These are phyloP conservation scores for Aspergillus fumigatus DNA, from an alignment of 2,329 filamentous ascomycete genomes.

Conservation along the genomic window DNA sequence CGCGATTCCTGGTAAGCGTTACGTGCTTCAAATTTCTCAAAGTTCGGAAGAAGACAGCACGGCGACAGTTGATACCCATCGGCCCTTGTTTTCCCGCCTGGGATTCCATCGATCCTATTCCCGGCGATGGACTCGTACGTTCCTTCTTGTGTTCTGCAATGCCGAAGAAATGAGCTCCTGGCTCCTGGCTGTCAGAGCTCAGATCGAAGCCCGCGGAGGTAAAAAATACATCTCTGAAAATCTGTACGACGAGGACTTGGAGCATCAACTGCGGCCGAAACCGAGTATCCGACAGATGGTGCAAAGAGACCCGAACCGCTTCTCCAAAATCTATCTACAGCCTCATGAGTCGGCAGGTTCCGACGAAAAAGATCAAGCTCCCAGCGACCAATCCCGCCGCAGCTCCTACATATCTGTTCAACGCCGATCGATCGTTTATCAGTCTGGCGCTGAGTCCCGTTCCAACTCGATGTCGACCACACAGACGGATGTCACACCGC, in stretches of 20 bases:
- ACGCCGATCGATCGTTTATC: constrained; percentile 23
- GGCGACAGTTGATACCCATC: constrained; percentile 25
- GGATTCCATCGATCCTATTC: constrained; percentile 33
- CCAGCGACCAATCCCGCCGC: constrained; percentile 22
- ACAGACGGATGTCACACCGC: constrained; percentile 20
- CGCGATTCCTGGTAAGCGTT: constrained; percentile 46
- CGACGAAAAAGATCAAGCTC: constrained; percentile 22
- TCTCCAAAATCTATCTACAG: constrained; percentile 28
- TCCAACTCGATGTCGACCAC: constrained; percentile 25
- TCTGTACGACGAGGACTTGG: constrained; percentile 25
- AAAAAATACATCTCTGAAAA: constrained; percentile 40
- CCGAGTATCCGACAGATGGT: constrained; percentile 29
- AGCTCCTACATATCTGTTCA: constrained; percentile 27
- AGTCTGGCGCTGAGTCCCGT: constrained; percentile 21
- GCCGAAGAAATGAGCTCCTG: constrained; percentile 44
- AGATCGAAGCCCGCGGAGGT: constrained; percentile 45
- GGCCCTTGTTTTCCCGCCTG: constrained; percentile 37
- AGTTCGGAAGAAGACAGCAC: constrained; percentile 27
- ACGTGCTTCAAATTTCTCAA: constrained; percentile 45
- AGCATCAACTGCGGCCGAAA: constrained; percentile 23
- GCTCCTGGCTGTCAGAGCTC: constrained; percentile 41
- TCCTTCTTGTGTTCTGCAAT: constrained; percentile 42
- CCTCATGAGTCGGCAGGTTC: constrained; percentile 20
- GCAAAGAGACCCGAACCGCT: constrained; percentile 32
- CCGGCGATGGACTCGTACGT: constrained; percentile 34